Base-by-base conservation (phyloP, 1,139 yeast species). In the Hyphopichia pseudoburtonii region DNA sequence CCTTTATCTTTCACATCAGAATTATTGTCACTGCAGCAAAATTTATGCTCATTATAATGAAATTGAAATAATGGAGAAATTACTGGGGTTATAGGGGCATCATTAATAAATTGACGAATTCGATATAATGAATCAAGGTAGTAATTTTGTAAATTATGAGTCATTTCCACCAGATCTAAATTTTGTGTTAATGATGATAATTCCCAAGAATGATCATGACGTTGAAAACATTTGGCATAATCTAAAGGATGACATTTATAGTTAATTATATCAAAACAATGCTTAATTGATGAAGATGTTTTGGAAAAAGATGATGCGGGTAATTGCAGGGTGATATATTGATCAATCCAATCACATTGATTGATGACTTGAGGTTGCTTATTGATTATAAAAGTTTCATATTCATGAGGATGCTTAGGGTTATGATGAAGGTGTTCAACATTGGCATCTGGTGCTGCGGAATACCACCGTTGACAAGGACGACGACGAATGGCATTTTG, bases 401-500 rank as follows among this genome's bases (percentile, higher is more conserved):
- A 4, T 5, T 10, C n/a, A 4, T 27, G 11, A 5, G 17, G 17
- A 10, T 27, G 4, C 4, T 5, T 16, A 5, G 23, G 19, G 8
- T 18, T 23, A 9, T n/a, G 22, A 31, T 19, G 15, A 12, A 21
- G n/a, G 6, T 25, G 15, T 5, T n/a, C 11, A 27, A 18, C 11
- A 16, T 21, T 10, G 15, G 19, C 24, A 8, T 21, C 5, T 6
- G 9, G 26, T 16, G 25, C 14, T 17, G 39, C 27, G 15, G 39
- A 30, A n/a, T 28, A n/a, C n/a, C n/a, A n/a, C n/a, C 46, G 37
- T 17, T 40, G 23, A 21, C 23, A 10, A 21, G 23, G 10, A 21
- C 10, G 7, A 14, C 33, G 30, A 16, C 57, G 35, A 17, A 54
- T 51, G 5, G 60, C 59, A 38, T 52, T 52, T 38, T 49, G 58